Conservation (phyloP, 768 basidiomycete species). For the Psilocybe cubensis region DNA sequence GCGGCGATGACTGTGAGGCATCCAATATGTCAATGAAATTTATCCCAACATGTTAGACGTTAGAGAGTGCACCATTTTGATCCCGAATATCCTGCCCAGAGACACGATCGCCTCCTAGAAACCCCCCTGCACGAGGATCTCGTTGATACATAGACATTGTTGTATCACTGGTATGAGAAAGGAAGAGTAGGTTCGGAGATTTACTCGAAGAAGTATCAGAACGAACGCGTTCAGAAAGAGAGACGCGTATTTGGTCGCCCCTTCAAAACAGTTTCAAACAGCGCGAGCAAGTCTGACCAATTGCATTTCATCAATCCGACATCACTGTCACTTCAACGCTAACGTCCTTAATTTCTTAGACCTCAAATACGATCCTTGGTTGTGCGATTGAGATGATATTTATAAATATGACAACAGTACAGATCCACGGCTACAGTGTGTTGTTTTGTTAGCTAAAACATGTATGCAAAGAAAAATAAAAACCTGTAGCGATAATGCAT, state of each 20-base stretch:
- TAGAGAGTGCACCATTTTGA: conserved; percentile 80
- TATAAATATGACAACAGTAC: conserved; percentile 1
- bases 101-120: conserved; percentile 91
- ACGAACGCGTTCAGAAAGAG: conserved; percentile 21
- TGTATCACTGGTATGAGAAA: conserved; percentile 8
- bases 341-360: too few relatives aligned
- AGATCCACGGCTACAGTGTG: conserved; percentile 1
- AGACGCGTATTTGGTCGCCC: conserved; percentile 26
- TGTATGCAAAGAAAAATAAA: conserved; percentile 1
- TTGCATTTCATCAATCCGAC: neutral
- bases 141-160: conserved; percentile 89
- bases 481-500: neutral
- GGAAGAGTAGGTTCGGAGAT: conserved; percentile 7
- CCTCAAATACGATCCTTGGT: too few relatives aligned
- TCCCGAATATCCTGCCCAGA: conserved; percentile 96
- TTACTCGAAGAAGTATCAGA: conserved; percentile 6
- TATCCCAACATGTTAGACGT: conserved; percentile 4
- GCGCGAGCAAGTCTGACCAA: conserved; percentile 12
- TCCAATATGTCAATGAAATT: conserved; percentile 16
- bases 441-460: neutral
- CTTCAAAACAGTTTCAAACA: conserved; percentile 26
- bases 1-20: conserved; percentile 83
- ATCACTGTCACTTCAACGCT: neutral
- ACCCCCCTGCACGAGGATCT: conserved; percentile 89
- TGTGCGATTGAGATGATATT: neutral